phyloP scores from a whole-genome alignment of 768 basidiomycete species.

The Mycena latifolia region DNA sequence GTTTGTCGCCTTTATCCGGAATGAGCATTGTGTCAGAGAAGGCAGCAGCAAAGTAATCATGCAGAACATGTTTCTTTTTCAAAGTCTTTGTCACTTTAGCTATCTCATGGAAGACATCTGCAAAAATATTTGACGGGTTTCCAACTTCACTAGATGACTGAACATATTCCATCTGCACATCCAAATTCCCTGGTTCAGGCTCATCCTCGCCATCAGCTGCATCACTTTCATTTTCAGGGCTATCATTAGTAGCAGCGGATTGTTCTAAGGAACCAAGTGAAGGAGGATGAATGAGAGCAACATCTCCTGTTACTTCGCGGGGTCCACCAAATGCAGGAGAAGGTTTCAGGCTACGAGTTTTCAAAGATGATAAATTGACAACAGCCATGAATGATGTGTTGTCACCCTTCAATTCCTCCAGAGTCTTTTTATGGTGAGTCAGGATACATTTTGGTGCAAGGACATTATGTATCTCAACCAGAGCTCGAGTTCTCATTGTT shows the following conservation, averaged over 20 bases:
- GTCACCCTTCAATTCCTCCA: constrained; percentile 20
- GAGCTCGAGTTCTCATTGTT: constrained; percentile 31
- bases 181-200: background rate
- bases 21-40: constrained; percentile 37
- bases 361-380: constrained; percentile 28
- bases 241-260: too few species aligned
- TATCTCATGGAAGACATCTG: constrained; percentile 32
- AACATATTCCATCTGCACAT: constrained; percentile 5
- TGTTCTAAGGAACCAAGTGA: background rate
- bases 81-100: constrained; percentile 21
- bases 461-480: constrained; percentile 30
- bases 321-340: background rate
- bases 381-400: constrained; percentile 24
- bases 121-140: constrained; percentile 16
- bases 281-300: constrained; percentile 1
- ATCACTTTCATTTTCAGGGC: too few species aligned
- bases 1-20: constrained; percentile 35
- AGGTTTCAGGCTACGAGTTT: constrained; percentile 5
- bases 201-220: background rate
- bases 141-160: constrained; percentile 7
- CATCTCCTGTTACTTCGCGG: background rate
- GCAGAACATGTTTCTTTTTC: constrained; percentile 28
- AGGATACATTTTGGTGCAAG: constrained; percentile 34
- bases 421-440: constrained; percentile 20
- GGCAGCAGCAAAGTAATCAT: constrained; percentile 30